phyloP scores from a whole-genome alignment of 805 yeast genomes.

The Tetrapisispora namnaoensis region DNA sequence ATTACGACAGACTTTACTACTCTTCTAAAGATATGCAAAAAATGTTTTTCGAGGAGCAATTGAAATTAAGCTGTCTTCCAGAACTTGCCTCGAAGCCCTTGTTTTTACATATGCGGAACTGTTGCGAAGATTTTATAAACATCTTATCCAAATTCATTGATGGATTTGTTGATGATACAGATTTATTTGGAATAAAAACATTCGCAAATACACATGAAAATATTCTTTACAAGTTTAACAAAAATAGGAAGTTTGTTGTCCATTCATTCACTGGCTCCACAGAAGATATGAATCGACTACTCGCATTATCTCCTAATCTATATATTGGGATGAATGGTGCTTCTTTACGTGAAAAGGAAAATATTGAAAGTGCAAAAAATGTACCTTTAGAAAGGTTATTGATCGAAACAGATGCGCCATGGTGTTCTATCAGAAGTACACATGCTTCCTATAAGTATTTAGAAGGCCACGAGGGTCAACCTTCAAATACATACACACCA shows the following conservation, averaged over 20 bases:
- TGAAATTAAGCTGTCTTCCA: conserved; percentile 40
- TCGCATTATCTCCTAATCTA: conserved; percentile 32
- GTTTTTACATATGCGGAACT: conserved; percentile 83
- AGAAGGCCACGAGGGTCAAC: conserved; percentile 24
- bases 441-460: conserved; percentile 63
- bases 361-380: conserved; percentile 49
- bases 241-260: conserved; percentile 59
- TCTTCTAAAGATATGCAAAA: conserved; percentile 60
- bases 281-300: conserved; percentile 49
- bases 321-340: conserved; percentile 89
- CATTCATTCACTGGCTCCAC: conserved; percentile 88
- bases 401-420: conserved; percentile 95
- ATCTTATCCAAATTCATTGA: conserved; percentile 54
- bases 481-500: not conserved
- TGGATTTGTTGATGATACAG: conserved; percentile 29
- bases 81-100: conserved; percentile 45
- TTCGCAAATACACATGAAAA: conserved; percentile 6
- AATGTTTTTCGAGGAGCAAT: conserved; percentile 59
- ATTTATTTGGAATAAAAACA: conserved; percentile 11
- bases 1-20: conserved; percentile 79
- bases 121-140: conserved; percentile 66
- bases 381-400: conserved; percentile 66
- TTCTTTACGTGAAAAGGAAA: conserved; percentile 71
- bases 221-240: conserved; percentile 25
- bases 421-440: conserved; percentile 89